Evolutionary conservation across 306 rosid species (phyloP), one percentile per base, ranked within the genome.

Genomic region (Pterocarpus macrocarpus): DNA sequence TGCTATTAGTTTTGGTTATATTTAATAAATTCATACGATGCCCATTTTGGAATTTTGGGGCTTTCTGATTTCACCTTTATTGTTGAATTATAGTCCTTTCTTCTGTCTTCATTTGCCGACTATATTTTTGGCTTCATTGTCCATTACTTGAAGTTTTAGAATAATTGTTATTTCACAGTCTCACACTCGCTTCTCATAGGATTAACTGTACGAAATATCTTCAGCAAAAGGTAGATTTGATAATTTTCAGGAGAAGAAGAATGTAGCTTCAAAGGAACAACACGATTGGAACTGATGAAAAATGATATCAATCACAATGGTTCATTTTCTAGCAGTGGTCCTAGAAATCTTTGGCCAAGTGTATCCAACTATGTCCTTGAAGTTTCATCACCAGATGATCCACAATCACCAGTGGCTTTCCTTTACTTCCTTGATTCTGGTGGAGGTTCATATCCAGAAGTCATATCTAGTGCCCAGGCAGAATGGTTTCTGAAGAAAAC

Each of bases 351-450:
- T 55, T 83, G 95, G 97, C 98, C 97, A 4, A 89, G 97, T 86
- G 80, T 91, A 47, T 92, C 98, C 68, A 95, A 95, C 79, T 90
- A 89, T 77, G 97, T 77, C 39, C 79, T 95, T 56, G 86, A 83
- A 49, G 71, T 92, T 81, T 85, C 87, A 2, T 90, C 89, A 2
- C 74, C 87, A 8, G 86, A 83, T 4, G 83, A 84, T 78, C 76
- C 87, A 12, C 53, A 80, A 9, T 80, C 90, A 44, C 91, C 95
- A 0, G 85, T 91, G 73, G 93, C 87, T 52, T 86, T 79, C 82
- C 84, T 92, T 44, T 92, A 91, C 80, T 91, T 95, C 81, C 86
- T 95, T 50, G 98, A 95, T 85, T 95, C 98, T 64, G 97, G 97
- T 4, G 98, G 97, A n/a, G 98, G 97, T 65, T 90, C 97, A 56